A percentile compares a stretch with the other conserved stretches of the same genome.
These are phyloP conservation scores for Carex pumila DNA, from an alignment of 176 grass and related monocot species.

Conservation along the genomic window DNA sequence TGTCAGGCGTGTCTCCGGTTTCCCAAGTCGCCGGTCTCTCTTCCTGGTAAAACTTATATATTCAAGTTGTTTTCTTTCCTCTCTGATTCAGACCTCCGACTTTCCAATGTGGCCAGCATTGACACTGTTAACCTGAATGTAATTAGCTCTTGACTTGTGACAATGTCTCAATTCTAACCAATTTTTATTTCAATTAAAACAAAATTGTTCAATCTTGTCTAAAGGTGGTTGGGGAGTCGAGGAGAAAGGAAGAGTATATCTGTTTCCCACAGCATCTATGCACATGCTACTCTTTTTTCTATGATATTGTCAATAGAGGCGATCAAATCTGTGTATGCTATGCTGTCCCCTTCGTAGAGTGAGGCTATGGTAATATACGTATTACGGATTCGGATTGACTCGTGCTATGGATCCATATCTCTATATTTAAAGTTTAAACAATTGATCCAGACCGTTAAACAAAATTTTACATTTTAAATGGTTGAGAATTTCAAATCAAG, in stretches of 20 bases:
- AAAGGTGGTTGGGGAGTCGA: slow-evolving; percentile 87
- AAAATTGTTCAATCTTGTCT: not conserved
- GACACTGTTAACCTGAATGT: not conserved
- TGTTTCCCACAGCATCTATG: slow-evolving; percentile 93
- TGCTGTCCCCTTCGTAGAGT: not conserved
- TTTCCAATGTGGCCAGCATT: not conserved
- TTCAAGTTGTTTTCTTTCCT: not conserved
- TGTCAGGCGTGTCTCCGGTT: slow-evolving; percentile 55
- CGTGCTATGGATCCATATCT: too few species aligned
- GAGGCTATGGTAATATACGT: too few species aligned
- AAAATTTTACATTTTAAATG: too few species aligned
- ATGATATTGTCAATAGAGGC: slow-evolving; percentile 70
- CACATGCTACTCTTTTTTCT: slow-evolving; percentile 96
- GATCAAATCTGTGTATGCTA: slow-evolving; percentile 69
- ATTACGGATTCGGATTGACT: too few species aligned
- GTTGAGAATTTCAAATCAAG: too few species aligned
- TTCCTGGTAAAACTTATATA: slow-evolving; percentile 45
- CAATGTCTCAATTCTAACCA: not conserved
- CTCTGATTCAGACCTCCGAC: not conserved
- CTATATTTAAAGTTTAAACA: too few species aligned
- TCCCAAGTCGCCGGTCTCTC: slow-evolving; percentile 63
- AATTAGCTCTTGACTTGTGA: not conserved
- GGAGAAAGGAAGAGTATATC: slow-evolving; percentile 88
- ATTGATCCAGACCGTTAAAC: too few species aligned
- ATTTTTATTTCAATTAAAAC: not conserved